Base-by-base conservation (phyloP, 1,284 basidiomycete species). In the Sporisorium sorghi region DNA sequence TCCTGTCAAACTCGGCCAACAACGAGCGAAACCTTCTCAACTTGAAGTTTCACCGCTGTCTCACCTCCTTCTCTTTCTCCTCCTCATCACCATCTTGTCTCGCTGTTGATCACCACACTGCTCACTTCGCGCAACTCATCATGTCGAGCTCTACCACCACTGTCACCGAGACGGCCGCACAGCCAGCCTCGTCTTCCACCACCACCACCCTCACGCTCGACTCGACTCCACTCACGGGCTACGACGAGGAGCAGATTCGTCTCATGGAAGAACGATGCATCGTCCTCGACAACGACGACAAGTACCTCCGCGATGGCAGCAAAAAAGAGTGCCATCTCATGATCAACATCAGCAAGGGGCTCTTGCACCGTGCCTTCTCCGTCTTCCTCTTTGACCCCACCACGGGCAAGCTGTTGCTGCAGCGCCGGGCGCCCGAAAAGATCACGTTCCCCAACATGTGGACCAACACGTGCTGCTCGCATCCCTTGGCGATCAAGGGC, bases 321-420 rank as follows among this genome's bases (percentile, higher is more conserved):
- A 99, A 99, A 88, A 99, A 99, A 87, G 94, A 93, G 49, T 99
- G 96, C 93, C 97, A 99, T 87, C 87, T 99, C 55, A 99, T 99
- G 96, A 90, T 92, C 85, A 97, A 97, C 86, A 99, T 99, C 85
- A 90, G 91, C 85, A 91, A 92, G 81, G 95, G 95, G 28, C 89
- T 99, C 30, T 89, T 99, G 35, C 97, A 99, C 86, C 92, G 97
- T 61, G 97, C 97, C 12, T 99, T 99, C 87, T 97, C 94, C 74
- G 94, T 92, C 46, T 99, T 99, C 85, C 89, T 99, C 71, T 99
- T 99, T 87, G 89, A 95, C 51, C 96, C 97, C 0, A 89, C 90
- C 9, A 93, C 97, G 84, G 97, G 96, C 58, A 93, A 92, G 85
- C 89, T 99, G n/a, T 88, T 99, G 19, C 89, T 99, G 39, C 97